A percentile compares a stretch with the other conserved stretches of the same genome.
These are phyloP conservation scores for Pinus albicaulis DNA, from an alignment of 75 land plant species.

Conservation along the genomic window DNA sequence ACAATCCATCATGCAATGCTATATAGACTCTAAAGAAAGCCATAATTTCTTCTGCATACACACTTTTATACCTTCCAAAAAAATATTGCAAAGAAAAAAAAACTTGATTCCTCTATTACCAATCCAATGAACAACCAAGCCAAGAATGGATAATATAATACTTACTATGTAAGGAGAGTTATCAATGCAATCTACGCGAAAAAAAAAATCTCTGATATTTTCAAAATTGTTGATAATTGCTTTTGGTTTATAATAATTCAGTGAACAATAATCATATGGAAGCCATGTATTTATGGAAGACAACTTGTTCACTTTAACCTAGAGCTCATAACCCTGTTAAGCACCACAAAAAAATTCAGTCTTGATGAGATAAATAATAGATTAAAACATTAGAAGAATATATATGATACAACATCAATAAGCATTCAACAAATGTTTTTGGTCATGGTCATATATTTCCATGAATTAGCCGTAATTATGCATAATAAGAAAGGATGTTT, in stretches of 20 bases:
- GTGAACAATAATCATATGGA: conserved; percentile 91
- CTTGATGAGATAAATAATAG: not conserved
- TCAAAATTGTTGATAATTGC: conserved; percentile 82
- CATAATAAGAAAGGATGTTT: no score
- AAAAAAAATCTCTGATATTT: conserved; percentile 94
- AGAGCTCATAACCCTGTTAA: conserved; percentile 60
- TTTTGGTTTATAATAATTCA: conserved; percentile 79
- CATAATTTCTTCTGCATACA: not conserved
- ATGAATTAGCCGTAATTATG: no score
- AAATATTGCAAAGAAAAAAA: not conserved
- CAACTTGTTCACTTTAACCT: conserved; percentile 94
- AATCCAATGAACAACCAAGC: not conserved
- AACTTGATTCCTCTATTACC: not conserved
- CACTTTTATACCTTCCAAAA: not conserved
- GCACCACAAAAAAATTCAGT: not conserved
- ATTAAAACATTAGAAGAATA: no score
- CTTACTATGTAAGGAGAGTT: conserved; percentile 84
- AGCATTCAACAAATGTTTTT: not conserved
- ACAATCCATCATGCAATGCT: not conserved
- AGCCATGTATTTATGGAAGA: conserved; percentile 95
- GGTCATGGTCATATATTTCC: no score
- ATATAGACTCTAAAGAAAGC: not conserved
- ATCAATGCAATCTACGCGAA: conserved; percentile 97
- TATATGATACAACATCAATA: not conserved
- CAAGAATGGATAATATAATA: not conserved